Conservation (phyloP, 208 protist species). For the Naegleria fowleri region DNA sequence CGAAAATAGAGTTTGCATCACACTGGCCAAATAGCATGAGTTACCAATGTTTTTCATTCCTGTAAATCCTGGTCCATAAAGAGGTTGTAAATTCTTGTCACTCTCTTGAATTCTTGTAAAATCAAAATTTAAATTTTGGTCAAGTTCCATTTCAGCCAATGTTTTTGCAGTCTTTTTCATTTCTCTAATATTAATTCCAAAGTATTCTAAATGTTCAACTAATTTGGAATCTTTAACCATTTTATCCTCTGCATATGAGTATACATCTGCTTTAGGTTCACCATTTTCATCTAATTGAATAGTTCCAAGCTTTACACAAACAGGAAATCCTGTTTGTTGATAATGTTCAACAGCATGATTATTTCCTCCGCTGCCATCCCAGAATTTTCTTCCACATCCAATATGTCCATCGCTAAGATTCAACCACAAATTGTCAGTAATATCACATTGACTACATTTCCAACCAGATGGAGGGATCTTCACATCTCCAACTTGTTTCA, state of each 20-base stretch:
- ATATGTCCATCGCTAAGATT: conserved; percentile 83
- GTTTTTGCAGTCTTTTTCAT: conserved; percentile 89
- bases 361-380: conserved; percentile 82
- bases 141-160: conserved; percentile 90
- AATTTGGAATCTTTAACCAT: conserved; percentile 85
- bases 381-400: conserved; percentile 72
- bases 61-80: conserved; percentile 83
- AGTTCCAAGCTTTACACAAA: conserved; percentile 92
- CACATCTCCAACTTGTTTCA: conserved; percentile 39
- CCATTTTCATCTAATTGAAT: conserved; percentile 62
- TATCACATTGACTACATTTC: conserved; percentile 59
- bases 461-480: background rate
- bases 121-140: conserved; percentile 87
- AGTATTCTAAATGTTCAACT: conserved; percentile 82
- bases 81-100: conserved; percentile 65
- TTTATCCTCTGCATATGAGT: conserved; percentile 90
- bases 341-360: conserved; percentile 85
- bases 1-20: conserved; percentile 84
- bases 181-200: conserved; percentile 83
- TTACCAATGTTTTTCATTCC: conserved; percentile 91
- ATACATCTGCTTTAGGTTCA: conserved; percentile 73
- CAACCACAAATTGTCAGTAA: conserved; percentile 87
- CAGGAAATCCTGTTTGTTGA: conserved; percentile 64
- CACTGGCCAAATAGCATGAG: conserved; percentile 90
- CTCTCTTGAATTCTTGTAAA: conserved; percentile 78